Base-by-base conservation (phyloP, 1,284 basidiomycete genomes). In the Pulchroboletus neoregius region DNA sequence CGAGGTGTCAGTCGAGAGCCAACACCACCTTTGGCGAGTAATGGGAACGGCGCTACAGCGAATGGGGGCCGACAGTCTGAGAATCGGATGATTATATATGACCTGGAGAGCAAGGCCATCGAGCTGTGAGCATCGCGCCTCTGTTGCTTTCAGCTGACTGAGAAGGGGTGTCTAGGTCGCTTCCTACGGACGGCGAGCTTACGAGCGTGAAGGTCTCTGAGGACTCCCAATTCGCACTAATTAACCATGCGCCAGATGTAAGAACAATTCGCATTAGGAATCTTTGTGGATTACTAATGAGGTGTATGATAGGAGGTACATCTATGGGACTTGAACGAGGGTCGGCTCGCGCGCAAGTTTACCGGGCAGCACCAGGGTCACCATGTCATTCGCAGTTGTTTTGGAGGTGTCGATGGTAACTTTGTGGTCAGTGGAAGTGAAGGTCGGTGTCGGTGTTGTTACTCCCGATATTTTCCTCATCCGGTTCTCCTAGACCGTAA, bases 361-460 rank as follows among this genome's bases (percentile, higher is more conserved):
- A 80, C 80, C 2, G 94, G 90, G 20, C 88, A 94, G 58, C 78
- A 78, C 30, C 91, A 94, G 67, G 79, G 79, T 4, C 75, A 78
- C 32, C 89, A 91, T 67, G 82, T 97, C 52, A 90, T 99, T 51
- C 80, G 91, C 48, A 91, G 89, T 64, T 94, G 91, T 61, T 98
- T 98, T 67, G 96, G 94, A 22, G 94, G 94, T n/a, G 73, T 85
- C 26, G 85, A 91, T 60, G 86, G 87, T 51, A 90, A 87, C 61
- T 95, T 96, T 63, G 79, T 99, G 39, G 77, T 94, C 46, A 94
- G 90, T 58, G 96, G 96, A 23, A 94, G 91, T 65, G 94, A 98
- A 81, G 93, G 94, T 90, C 57, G 54, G 77, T 68, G 31, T 41
- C 39, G 32, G 47, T 39, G 39, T 6, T 46, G 6, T 35, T 41